Conservation (phyloP, 768 basidiomycete species). For the Hygrophorus pudorinus region DNA sequence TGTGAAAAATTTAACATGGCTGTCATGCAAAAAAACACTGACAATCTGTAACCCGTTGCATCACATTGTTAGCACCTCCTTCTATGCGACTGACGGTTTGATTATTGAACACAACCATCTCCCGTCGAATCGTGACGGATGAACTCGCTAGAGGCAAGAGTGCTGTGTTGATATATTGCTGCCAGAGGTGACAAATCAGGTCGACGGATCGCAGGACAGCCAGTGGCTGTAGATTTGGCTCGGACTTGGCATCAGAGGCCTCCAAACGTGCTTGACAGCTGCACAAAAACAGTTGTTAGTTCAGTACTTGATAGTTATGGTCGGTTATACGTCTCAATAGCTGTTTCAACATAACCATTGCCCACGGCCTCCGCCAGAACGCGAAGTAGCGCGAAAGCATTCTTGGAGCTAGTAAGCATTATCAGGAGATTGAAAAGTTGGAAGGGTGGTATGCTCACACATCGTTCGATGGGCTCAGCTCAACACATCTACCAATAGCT, state of each 20-base stretch:
- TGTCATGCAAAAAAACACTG: conserved; percentile 3
- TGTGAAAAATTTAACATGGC: background rate
- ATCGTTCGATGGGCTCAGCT: conserved; percentile 73
- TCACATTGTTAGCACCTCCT: conserved; percentile 64
- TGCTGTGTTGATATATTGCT: conserved; percentile 88
- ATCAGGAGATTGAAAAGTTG: conserved; percentile 6
- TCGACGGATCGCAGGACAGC: conserved; percentile 62
- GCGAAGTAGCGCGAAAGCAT: conserved; percentile 72
- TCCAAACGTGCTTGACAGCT: conserved; percentile 71
- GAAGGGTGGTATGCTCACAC: conserved; percentile 45
- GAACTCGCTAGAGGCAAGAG: conserved; percentile 79
- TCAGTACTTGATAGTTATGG: conserved; percentile 4
- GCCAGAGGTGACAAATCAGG: conserved; percentile 93
- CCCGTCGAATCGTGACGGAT: conserved; percentile 79
- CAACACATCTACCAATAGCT: conserved; percentile 88
- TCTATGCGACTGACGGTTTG: conserved; percentile 81
- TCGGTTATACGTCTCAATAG: conserved; percentile 72
- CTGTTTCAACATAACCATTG: conserved; percentile 79
- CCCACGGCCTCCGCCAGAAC: conserved; percentile 84
- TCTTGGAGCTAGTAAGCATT: conserved; percentile 59
- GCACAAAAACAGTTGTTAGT: conserved; percentile 6
- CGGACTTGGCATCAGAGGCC: conserved; percentile 59
- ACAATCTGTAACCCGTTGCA: conserved; percentile 82
- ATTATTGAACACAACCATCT: conserved; percentile 89
- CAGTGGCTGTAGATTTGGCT: conserved; percentile 70